A percentile compares a stretch with the other conserved stretches of the same genome.
Evolutionary conservation across 192 early-diverging fungal species (phyloP).

Genomic region (Thamnidium elegans): DNA sequence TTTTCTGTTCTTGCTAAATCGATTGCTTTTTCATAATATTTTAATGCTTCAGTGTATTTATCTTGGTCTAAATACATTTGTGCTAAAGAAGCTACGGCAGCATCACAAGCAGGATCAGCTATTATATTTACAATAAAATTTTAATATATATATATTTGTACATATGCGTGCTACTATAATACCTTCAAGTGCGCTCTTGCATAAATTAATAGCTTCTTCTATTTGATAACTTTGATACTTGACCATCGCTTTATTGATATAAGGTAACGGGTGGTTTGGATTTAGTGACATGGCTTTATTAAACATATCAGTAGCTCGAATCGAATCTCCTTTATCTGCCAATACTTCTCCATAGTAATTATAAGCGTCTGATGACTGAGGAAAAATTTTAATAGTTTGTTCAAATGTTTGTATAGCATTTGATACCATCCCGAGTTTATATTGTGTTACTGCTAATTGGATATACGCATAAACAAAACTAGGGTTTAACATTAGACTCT

Average conservation of each 20-base stretch:
- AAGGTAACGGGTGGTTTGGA: constrained; percentile 82
- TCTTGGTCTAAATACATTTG: constrained; percentile 84
- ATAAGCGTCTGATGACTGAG: constrained; percentile 80
- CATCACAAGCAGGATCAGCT: constrained; percentile 92
- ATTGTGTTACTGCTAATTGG: constrained; percentile 88
- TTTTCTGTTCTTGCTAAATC: constrained; percentile 82
- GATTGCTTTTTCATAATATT: constrained; percentile 76
- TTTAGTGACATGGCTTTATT: constrained; percentile 85
- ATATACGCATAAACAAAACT: constrained; percentile 88
- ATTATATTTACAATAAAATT: constrained; percentile 5
- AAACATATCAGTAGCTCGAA: constrained; percentile 79
- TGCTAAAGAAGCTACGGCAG: constrained; percentile 76
- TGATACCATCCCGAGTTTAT: constrained; percentile 77
- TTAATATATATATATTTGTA: no score
- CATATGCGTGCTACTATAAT: constrained; percentile 17
- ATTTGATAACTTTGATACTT: constrained; percentile 77
- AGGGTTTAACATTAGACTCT: constrained; percentile 72
- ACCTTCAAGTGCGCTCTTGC: constrained; percentile 70
- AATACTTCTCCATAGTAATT: constrained; percentile 97
- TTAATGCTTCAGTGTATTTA: constrained; percentile 80
- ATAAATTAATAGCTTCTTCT: constrained; percentile 67
- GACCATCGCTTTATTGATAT: constrained; percentile 91
- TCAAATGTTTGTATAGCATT: constrained; percentile 76
- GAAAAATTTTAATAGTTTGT: constrained; percentile 75
- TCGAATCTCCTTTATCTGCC: constrained; percentile 76